These are phyloP conservation scores for Candida sanyaensis DNA, from an alignment of 1,139 yeast species.

Conservation along the genomic window DNA sequence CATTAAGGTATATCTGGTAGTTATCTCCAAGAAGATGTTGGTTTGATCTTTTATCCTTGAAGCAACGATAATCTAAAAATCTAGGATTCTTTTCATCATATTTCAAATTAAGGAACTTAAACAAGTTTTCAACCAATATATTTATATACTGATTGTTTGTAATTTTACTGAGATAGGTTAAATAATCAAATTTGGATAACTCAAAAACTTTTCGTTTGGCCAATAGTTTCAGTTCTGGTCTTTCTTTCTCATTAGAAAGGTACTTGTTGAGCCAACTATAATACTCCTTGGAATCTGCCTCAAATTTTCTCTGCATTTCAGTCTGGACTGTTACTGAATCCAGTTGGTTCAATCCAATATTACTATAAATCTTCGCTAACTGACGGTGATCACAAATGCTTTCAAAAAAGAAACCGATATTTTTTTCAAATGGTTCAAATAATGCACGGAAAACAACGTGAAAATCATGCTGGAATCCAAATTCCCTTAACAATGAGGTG, in stretches of 20 bases:
- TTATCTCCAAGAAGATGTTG: conserved; percentile 28
- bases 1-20: conserved; percentile 35
- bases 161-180: conserved; percentile 60
- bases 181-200: conserved; percentile 69
- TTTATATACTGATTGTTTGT: conserved; percentile 52
- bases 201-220: conserved; percentile 65
- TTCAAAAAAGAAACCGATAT: conserved; percentile 29
- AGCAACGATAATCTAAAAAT: conserved; percentile 22
- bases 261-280: conserved; percentile 75
- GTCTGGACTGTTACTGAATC: conserved; percentile 13
- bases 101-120: conserved; percentile 34
- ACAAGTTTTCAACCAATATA: conserved; percentile 40
- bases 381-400: conserved; percentile 34
- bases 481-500: conserved; percentile 21
- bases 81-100: conserved; percentile 17
- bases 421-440: conserved; percentile 37
- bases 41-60: conserved; percentile 23
- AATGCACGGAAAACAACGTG: conserved; percentile 20
- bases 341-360: conserved; percentile 7
- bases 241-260: conserved; percentile 62
- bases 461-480: conserved; percentile 26
- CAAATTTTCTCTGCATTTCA: conserved; percentile 56
- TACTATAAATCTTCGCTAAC: conserved; percentile 13
- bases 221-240: conserved; percentile 63
- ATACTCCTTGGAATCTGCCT: conserved; percentile 71